phyloP scores from a whole-genome alignment of 2,329 filamentous ascomycete species.

The Neurospora sp. region DNA sequence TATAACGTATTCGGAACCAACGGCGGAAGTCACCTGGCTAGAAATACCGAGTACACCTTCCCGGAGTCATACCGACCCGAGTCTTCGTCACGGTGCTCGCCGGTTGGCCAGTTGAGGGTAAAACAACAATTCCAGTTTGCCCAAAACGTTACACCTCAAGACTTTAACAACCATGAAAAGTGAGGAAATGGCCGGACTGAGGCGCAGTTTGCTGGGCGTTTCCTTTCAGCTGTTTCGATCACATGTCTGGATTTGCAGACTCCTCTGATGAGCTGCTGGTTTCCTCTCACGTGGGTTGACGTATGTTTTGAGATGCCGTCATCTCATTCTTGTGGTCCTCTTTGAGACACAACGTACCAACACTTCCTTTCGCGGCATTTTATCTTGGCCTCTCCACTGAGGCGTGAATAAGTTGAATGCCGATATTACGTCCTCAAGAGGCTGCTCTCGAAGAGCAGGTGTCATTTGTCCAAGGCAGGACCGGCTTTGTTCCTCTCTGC shows the following conservation, averaged over 20 bases:
- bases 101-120: conserved; percentile 24
- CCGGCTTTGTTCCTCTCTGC: background rate
- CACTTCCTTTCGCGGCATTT: background rate
- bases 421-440: background rate
- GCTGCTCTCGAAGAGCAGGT: background rate
- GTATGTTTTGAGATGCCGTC: background rate
- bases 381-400: background rate
- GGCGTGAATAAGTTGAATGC: background rate
- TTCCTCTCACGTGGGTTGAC: background rate
- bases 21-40: conserved; percentile 17
- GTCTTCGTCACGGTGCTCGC: conserved; percentile 27
- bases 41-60: conserved; percentile 41
- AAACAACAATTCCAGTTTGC: conserved; percentile 36
- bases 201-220: background rate
- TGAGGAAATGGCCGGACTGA: background rate
- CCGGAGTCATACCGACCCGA: conserved; percentile 31
- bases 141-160: conserved; percentile 34
- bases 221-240: background rate
- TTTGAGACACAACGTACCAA: conserved; percentile 8
- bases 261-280: background rate
- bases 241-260: background rate
- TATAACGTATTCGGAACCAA: conserved; percentile 26
- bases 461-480: background rate
- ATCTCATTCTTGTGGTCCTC: background rate
- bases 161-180: conserved; percentile 23